Conservation (phyloP, 2,329 filamentous ascomycete genomes). For the Beauveria brongniartii region DNA sequence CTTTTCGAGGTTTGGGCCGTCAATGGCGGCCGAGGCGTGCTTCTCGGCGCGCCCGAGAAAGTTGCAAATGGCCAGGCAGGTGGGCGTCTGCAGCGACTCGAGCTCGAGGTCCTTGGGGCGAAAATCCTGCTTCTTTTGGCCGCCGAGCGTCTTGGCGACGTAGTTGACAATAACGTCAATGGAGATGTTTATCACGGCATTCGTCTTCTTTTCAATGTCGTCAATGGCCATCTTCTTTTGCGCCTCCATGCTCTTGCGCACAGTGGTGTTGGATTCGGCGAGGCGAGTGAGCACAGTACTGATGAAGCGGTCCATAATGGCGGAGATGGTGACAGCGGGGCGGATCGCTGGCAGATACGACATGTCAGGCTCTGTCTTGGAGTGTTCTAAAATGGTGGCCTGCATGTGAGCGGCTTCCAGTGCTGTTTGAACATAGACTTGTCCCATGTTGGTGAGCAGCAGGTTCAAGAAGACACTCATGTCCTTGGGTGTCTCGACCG, state of each 20-base stretch:
- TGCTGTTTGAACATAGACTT: slow-evolving; percentile 64
- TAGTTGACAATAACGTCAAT: slow-evolving; percentile 66
- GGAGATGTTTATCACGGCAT: slow-evolving; percentile 47
- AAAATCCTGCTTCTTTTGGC: slow-evolving; percentile 85
- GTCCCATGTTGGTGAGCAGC: slow-evolving; percentile 78
- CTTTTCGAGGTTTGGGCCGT: slow-evolving; percentile 73
- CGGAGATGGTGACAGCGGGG: slow-evolving; percentile 78
- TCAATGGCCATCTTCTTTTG: slow-evolving; percentile 65
- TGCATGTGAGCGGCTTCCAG: slow-evolving; percentile 64
- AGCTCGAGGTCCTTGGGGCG: slow-evolving; percentile 74
- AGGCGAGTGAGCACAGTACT: slow-evolving; percentile 84
- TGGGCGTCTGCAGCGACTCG: slow-evolving; percentile 76
- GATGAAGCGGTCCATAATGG: slow-evolving; percentile 89
- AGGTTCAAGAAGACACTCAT: slow-evolving; percentile 78
- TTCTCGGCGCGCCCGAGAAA: slow-evolving; percentile 66
- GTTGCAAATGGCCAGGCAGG: slow-evolving; percentile 70
- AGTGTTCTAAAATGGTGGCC: slow-evolving; percentile 66
- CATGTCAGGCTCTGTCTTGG: slow-evolving; percentile 81
- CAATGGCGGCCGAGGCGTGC: slow-evolving; percentile 59
- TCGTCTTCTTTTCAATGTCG: slow-evolving; percentile 77
- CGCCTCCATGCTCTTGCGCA: slow-evolving; percentile 82
- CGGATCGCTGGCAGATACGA: slow-evolving; percentile 72
- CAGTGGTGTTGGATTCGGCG: slow-evolving; percentile 81
- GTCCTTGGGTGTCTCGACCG: slow-evolving; percentile 87
- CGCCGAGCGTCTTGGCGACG: slow-evolving; percentile 61